Conservation (phyloP, 129 eudicot genomes). For the Glebionis coronaria region DNA sequence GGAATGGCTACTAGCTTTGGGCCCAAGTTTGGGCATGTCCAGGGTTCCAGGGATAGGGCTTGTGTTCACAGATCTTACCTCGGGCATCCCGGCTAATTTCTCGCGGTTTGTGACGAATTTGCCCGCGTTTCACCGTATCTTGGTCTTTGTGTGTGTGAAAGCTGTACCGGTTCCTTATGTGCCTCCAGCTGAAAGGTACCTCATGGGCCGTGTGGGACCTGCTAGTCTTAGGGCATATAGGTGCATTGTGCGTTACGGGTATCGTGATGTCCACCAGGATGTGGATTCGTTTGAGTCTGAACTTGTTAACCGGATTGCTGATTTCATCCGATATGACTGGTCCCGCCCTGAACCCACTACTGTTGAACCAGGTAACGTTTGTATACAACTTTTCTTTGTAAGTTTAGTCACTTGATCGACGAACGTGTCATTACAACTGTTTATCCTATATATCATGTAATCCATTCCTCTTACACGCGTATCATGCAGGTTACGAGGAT, state of each 20-base stretch:
- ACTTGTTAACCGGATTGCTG: conserved; percentile 27
- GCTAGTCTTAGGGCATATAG: conserved; percentile 58
- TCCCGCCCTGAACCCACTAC: conserved; percentile 23
- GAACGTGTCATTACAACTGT: not conserved
- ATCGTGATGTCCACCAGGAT: conserved; percentile 64
- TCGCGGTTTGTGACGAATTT: conserved; percentile 74
- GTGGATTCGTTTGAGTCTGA: conserved; percentile 65
- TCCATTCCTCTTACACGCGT: conserved; percentile 1
- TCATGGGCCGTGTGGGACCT: conserved; percentile 84
- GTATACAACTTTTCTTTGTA: not conserved
- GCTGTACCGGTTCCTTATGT: conserved; percentile 67
- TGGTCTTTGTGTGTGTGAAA: conserved; percentile 76
- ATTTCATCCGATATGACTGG: conserved; percentile 29
- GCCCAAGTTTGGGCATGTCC: conserved; percentile 63
- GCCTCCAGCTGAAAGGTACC: conserved; percentile 56
- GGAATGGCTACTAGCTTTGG: conserved; percentile 71
- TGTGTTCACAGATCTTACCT: conserved; percentile 67
- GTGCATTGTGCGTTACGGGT: conserved; percentile 81
- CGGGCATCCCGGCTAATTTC: conserved; percentile 89
- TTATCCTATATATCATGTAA: not conserved
- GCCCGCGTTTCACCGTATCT: conserved; percentile 83
- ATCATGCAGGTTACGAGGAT: conserved; percentile 25
- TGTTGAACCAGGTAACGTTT: conserved; percentile 24
- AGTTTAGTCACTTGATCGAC: not conserved
- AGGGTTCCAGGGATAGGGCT: conserved; percentile 85